Percentiles rank a stretch among this genome's conserved stretches.
phyloP scores from a whole-genome alignment of 2,329 filamentous ascomycete species.

The Ophioceras dolichostomum region DNA sequence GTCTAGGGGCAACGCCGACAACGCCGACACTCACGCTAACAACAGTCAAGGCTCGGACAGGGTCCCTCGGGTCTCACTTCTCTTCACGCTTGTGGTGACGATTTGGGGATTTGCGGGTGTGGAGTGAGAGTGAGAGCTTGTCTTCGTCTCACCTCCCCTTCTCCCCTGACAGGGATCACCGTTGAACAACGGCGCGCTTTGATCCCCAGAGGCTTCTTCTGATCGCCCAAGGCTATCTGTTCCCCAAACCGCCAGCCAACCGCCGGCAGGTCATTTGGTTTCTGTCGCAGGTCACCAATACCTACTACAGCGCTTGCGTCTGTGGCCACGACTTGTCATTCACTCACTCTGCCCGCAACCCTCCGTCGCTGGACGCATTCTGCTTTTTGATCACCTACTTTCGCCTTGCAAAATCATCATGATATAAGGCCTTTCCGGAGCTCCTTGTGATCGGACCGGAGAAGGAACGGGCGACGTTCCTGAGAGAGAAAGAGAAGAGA shows the following conservation, averaged over 20 bases:
- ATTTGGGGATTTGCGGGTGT: background rate
- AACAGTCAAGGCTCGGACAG: no score
- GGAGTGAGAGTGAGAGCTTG: background rate
- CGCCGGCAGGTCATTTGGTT: no score
- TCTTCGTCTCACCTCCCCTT: background rate
- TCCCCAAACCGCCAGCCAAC: no score
- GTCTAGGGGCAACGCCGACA: no score
- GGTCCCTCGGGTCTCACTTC: no score
- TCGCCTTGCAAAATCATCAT: background rate
- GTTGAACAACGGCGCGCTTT: background rate
- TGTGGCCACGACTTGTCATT: background rate
- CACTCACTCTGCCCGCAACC: no score
- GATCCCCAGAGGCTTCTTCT: background rate
- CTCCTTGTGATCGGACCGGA: background rate
- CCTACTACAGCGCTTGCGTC: no score
- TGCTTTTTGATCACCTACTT: no score
- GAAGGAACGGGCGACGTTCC: background rate
- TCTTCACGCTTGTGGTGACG: background rate
- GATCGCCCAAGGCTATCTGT: background rate
- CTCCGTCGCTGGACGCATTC: no score
- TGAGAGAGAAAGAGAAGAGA: background rate
- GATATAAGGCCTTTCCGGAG: slow-evolving; percentile 1
- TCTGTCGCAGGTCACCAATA: no score
- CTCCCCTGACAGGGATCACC: background rate
- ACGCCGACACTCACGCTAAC: no score